Evolutionary conservation across 2,329 filamentous ascomycete species (phyloP), one percentile per base, ranked within the genome.

Genomic region (Aspergillus melleus): DNA sequence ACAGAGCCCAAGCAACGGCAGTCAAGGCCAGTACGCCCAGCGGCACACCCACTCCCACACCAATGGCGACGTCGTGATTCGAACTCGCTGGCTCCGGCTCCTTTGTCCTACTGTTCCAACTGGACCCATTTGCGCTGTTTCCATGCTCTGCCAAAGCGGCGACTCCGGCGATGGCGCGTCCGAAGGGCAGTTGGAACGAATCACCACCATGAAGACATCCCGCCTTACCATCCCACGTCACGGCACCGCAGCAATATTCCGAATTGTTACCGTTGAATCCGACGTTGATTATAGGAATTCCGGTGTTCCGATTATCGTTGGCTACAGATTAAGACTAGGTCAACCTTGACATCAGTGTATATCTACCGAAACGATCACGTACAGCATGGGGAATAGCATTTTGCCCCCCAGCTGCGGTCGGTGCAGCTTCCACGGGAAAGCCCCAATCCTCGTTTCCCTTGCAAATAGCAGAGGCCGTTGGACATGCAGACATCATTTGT

Each of bases 401-500:
- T 56, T 2, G 56, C 49, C 0, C 58, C 56, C 61, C 62, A 65
- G 52, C 54, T 61, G 30, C 49, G 46, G 42, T 68, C 64, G 2
- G 66, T 63, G 26, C 64, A 66, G 16, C 61, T 64, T 39, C 62
- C 60, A 11, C 61, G 57, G 1, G 61, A 66, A 2, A 66, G 52
- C 24, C 32, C 58, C 29, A 63, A 54, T 4, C 59, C 57, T 6
- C 58, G 59, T 3, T 49, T 42, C 0, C 49, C 57, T 30, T 68
- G 64, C 11, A 64, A 46, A 19, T 60, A 66, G 47, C 66, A 68
- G 9, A 68, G 53, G 2, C 66, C 63, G 39, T 68, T 64, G 19
- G 62, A 63, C 49, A 68, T 49, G 46, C 64, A 66, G n/a, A 68
- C 36, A 42, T 68, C 66, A 11, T 36, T 36, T n/a, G 47, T 60